Base-by-base conservation (phyloP, 805 yeast species). In the Kuraishia ogatae region DNA sequence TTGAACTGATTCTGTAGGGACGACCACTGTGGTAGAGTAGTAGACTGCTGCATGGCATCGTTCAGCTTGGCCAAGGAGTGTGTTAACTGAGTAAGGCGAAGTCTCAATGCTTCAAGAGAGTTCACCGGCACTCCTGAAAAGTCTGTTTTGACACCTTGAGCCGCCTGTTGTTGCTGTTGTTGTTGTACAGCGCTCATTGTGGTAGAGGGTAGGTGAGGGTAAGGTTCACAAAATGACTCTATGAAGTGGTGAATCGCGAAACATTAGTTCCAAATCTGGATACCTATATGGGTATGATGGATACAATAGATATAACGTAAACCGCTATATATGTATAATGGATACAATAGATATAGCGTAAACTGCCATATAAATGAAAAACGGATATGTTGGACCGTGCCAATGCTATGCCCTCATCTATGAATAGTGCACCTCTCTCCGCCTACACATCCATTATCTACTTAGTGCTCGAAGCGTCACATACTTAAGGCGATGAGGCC, bases 1-100 rank as follows among this genome's bases (percentile, higher is more conserved):
- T 84, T 89, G 62, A 90, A 82, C 68, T 93, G 98, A 58, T 85
- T 84, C 63, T 89, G 97, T 21, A 93, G 71, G 2, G 87, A 83
- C 19, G 84, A 83, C 81, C 78, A 81, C 50, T 70, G 70, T 69
- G 83, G 64, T 62, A 74, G 59, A 63, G 68, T 68, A 11, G 71
- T 66, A 53, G 77, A 59, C 53, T 68, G 71, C 35, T 76, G 71
- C 56, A 85, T 69, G 48, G 82, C 83, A 23, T 76, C 78, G 59
- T 80, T 80, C 5, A 86, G 72, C 59, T 80, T 78, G 46, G 76
- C 71, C 24, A 87, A 68, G 0, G 91, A 83, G 60, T 82, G 84
- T 1, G 85, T 79, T 5, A 83, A 64, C 58, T 84, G 89, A 0
- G 87, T 78, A 15, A 85, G 67, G 48, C 89, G 72, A 62, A 84